Evolutionary conservation across 441 rosid species (phyloP).

Genomic region (Monsonia emarginata): DNA sequence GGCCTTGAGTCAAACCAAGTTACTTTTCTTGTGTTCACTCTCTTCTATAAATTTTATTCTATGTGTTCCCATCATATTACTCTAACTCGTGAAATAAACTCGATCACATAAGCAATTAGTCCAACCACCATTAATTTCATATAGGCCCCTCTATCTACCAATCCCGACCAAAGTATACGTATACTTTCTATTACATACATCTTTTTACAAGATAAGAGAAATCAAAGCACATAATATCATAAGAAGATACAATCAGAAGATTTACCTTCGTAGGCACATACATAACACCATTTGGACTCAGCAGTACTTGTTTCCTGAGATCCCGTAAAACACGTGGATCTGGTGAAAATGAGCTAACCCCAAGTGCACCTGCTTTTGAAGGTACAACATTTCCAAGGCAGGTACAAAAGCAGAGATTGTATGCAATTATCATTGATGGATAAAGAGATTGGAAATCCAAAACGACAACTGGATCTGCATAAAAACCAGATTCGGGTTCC

Average conservation of each 20-base stretch:
- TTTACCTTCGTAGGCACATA: constrained; percentile 73
- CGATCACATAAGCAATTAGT: not conserved
- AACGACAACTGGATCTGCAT: constrained; percentile 86
- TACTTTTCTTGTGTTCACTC: too few species aligned
- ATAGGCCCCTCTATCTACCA: not conserved
- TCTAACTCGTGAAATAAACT: too few species aligned
- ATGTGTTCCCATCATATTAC: too few species aligned
- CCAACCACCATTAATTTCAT: not conserved
- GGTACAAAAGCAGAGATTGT: constrained; percentile 90
- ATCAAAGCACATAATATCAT: constrained; percentile 1
- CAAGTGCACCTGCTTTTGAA: constrained; percentile 57
- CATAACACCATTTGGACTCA: constrained; percentile 77
- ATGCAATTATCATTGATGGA: constrained; percentile 96
- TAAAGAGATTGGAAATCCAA: constrained; percentile 97
- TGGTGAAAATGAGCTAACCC: constrained; percentile 66
- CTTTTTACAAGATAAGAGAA: not conserved
- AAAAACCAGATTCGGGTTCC: constrained; percentile 97
- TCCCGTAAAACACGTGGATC: constrained; percentile 44
- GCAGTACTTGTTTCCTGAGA: constrained; percentile 51
- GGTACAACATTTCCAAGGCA: constrained; percentile 77
- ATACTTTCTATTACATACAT: not conserved
- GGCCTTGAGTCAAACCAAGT: too few species aligned
- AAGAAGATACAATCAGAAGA: constrained; percentile 2
- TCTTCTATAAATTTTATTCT: too few species aligned
- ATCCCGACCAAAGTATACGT: too few species aligned